phyloP scores from a whole-genome alignment of 495 filamentous ascomycete genomes.

The Trichodelitschia bisporula region DNA sequence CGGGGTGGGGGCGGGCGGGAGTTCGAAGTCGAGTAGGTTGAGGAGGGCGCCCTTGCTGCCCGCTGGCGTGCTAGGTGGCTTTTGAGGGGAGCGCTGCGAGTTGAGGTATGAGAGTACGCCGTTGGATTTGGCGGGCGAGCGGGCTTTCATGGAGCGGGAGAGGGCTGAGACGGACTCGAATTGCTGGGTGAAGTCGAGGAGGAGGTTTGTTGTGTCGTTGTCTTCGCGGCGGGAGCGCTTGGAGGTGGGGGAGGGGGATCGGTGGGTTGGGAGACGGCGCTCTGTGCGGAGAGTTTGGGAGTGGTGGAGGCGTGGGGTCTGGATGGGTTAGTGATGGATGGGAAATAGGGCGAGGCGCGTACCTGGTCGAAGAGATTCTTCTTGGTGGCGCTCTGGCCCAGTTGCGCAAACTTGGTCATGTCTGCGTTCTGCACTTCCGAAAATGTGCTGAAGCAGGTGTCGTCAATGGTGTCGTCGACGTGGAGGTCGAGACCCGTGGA shows the following conservation, averaged over 20 bases:
- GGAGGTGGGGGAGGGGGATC: slow-evolving; percentile 30
- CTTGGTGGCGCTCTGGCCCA: slow-evolving; percentile 29
- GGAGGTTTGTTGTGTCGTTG: slow-evolving; percentile 38
- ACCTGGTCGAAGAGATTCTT: slow-evolving; percentile 14
- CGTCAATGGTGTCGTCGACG: slow-evolving; percentile 30
- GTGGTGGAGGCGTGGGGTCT: neutral
- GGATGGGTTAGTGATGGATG: slow-evolving; percentile 1
- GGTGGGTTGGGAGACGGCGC: neutral
- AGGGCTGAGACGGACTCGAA: slow-evolving; percentile 26
- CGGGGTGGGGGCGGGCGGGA: slow-evolving; percentile 71
- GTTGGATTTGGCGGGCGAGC: slow-evolving; percentile 20
- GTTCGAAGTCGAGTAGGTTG: slow-evolving; percentile 78
- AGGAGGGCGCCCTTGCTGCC: slow-evolving; percentile 23
- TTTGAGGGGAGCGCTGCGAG: slow-evolving; percentile 18
- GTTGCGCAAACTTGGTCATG: slow-evolving; percentile 59
- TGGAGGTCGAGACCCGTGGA: slow-evolving; percentile 9
- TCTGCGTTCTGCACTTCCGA: slow-evolving; percentile 55
- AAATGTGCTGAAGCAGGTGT: slow-evolving; percentile 67
- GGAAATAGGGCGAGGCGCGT: slow-evolving; percentile 5
- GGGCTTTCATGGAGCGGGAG: slow-evolving; percentile 14
- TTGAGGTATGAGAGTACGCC: slow-evolving; percentile 20
- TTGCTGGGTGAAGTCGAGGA: slow-evolving; percentile 77
- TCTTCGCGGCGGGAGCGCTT: too few species aligned
- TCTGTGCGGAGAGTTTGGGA: neutral
- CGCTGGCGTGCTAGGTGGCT: slow-evolving; percentile 7